Percentiles rank a stretch among this genome's conserved stretches.
Conservation (phyloP, 768 basidiomycete genomes). For the Mycena chlorophos region DNA sequence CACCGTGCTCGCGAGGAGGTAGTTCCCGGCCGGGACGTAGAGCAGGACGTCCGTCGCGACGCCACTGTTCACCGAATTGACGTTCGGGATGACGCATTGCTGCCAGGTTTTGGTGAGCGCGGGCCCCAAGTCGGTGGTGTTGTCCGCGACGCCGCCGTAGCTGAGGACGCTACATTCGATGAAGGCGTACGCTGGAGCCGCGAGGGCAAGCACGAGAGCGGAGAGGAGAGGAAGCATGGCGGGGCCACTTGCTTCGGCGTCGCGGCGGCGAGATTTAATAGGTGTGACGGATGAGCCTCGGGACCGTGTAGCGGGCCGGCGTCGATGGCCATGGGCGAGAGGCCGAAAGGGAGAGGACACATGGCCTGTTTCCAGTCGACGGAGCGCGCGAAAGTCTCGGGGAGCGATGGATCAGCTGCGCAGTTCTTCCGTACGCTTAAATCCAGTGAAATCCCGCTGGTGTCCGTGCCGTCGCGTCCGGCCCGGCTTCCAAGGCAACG, state of each 20-base stretch:
- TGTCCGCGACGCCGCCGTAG: slow-evolving; percentile 28
- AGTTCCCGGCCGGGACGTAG: slow-evolving; percentile 27
- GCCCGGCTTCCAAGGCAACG: too few species aligned
- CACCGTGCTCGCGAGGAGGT: slow-evolving; percentile 21
- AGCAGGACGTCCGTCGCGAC: slow-evolving; percentile 23
- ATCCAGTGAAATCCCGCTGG: too few species aligned
- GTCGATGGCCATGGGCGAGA: background rate
- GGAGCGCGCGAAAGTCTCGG: too few species aligned
- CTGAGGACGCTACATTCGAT: slow-evolving; percentile 27
- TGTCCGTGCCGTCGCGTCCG: too few species aligned
- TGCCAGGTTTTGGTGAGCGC: slow-evolving; percentile 25
- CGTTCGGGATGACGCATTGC: slow-evolving; percentile 23
- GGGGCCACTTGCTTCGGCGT: background rate
- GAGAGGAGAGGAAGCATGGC: background rate
- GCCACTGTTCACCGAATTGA: slow-evolving; percentile 7
- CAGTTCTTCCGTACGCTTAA: too few species aligned
- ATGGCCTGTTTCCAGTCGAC: too few species aligned
- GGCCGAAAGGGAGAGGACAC: background rate
- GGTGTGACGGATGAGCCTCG: background rate
- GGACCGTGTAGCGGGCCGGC: background rate
- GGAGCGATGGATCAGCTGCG: too few species aligned
- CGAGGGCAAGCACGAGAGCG: slow-evolving; percentile 4
- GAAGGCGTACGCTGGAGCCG: slow-evolving; percentile 8
- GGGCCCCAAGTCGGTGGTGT: slow-evolving; percentile 28
- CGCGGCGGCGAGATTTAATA: background rate